Percentiles rank a stretch among this genome's conserved stretches.
These are phyloP conservation scores for Suhomyces chickasaworum DNA, from an alignment of 1,139 yeast genomes.

Conservation along the genomic window DNA sequence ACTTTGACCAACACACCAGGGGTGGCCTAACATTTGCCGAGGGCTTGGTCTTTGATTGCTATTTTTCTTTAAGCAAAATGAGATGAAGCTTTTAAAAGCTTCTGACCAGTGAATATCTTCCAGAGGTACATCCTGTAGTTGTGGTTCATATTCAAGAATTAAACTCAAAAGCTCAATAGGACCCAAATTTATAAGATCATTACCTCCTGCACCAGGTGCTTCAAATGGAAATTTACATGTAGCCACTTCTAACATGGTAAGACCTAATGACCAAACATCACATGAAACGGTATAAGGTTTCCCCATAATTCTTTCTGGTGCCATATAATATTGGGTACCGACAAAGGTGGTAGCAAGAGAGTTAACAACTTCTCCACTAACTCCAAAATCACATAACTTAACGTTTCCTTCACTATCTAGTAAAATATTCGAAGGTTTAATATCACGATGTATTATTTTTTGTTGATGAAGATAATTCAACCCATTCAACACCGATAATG, in stretches of 20 bases:
- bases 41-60: slow-evolving; percentile 85
- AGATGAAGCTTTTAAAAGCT: slow-evolving; percentile 79
- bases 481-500: slow-evolving; percentile 82
- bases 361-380: slow-evolving; percentile 93
- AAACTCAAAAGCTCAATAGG: slow-evolving; percentile 86
- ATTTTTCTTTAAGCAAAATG: slow-evolving; percentile 79
- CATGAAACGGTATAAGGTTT: slow-evolving; percentile 92
- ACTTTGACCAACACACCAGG: slow-evolving; percentile 83
- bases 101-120: slow-evolving; percentile 80
- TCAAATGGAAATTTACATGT: slow-evolving; percentile 76
- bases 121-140: slow-evolving; percentile 72
- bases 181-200: slow-evolving; percentile 49
- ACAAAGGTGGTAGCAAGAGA: slow-evolving; percentile 95
- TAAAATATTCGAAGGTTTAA: slow-evolving; percentile 89
- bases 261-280: slow-evolving; percentile 95
- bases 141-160: slow-evolving; percentile 81
- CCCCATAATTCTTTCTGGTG: slow-evolving; percentile 95
- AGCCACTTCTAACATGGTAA: slow-evolving; percentile 90
- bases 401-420: slow-evolving; percentile 76
- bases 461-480: slow-evolving; percentile 85
- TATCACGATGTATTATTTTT: slow-evolving; percentile 87
- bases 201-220: slow-evolving; percentile 22
- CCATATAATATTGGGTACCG: slow-evolving; percentile 97
- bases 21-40: slow-evolving; percentile 86
- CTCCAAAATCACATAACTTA: slow-evolving; percentile 97